These are phyloP conservation scores for Lodderomyces beijingensis DNA, from an alignment of 1,139 yeast genomes.

Conservation along the genomic window DNA sequence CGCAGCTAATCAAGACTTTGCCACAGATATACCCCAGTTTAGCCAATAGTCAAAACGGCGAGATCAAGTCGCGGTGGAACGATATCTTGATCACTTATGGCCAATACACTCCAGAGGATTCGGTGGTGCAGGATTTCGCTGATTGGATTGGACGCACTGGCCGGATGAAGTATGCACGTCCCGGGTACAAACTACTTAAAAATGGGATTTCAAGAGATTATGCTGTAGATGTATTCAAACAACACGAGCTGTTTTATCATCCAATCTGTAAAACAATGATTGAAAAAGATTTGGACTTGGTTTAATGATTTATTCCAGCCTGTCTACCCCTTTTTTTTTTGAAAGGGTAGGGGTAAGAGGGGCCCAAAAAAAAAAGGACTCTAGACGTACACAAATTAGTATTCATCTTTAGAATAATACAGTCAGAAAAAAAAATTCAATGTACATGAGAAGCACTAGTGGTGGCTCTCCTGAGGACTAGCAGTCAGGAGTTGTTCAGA, in stretches of 20 bases:
- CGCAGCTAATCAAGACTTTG: constrained; percentile 18
- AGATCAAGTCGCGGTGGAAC: constrained; percentile 30
- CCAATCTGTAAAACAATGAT: constrained; percentile 40
- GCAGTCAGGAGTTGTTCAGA: too few species aligned
- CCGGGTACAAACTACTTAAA: constrained; percentile 32
- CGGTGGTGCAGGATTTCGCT: constrained; percentile 22
- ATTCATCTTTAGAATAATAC: too few species aligned
- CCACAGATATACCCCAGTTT: constrained; percentile 24
- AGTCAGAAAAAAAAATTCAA: too few species aligned
- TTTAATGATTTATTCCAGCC: too few species aligned
- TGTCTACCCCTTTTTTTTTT: too few species aligned
- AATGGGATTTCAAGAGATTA: constrained; percentile 25
- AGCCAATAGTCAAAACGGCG: constrained; percentile 26
- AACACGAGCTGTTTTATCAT: constrained; percentile 26
- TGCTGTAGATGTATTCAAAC: constrained; percentile 26
- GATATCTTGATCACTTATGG: constrained; percentile 29
- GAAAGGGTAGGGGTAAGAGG: too few species aligned
- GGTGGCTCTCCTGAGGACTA: too few species aligned
- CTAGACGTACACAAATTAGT: too few species aligned
- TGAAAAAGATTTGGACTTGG: constrained; percentile 27
- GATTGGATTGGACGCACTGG: constrained; percentile 41
- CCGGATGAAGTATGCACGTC: constrained; percentile 42
- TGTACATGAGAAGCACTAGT: too few species aligned
- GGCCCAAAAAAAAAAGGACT: too few species aligned
- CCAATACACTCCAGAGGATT: constrained; percentile 16